Conservation (phyloP, 2,329 filamentous ascomycete genomes). For the Keithomyces neogunnii region DNA sequence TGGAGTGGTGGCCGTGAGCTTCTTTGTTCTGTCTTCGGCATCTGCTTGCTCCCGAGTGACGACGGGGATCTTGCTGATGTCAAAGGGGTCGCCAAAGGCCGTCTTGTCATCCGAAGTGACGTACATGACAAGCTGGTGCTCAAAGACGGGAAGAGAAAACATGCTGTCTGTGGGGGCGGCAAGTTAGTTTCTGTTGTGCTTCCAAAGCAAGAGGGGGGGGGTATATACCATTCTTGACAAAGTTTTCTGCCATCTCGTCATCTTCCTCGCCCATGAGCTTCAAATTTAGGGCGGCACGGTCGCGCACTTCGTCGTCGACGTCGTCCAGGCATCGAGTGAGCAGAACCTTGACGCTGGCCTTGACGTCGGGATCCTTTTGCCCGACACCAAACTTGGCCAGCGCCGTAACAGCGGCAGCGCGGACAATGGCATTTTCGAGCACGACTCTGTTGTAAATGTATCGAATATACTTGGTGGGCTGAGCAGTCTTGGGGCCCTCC, state of each 20-base stretch:
- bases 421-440: conserved; percentile 90
- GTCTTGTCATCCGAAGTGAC: conserved; percentile 87
- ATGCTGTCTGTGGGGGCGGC: conserved; percentile 60
- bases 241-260: conserved; percentile 74
- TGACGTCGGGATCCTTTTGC: conserved; percentile 93
- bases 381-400: conserved; percentile 95
- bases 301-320: conserved; percentile 93
- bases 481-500: conserved; percentile 89
- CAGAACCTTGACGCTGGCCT: conserved; percentile 87
- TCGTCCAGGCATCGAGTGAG: conserved; percentile 92
- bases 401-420: conserved; percentile 90
- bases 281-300: conserved; percentile 87
- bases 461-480: conserved; percentile 96
- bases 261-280: conserved; percentile 89
- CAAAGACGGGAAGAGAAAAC: conserved; percentile 89
- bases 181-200: conserved; percentile 6
- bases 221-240: conserved; percentile 77
- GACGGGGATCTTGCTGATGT: conserved; percentile 81
- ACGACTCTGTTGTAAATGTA: conserved; percentile 99
- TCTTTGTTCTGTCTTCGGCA: conserved; percentile 93
- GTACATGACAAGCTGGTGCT: conserved; percentile 96
- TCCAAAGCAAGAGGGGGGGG: not conserved
- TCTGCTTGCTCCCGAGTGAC: conserved; percentile 94
- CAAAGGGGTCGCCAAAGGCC: conserved; percentile 78
- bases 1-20: conserved; percentile 84